Evolutionary conservation across 805 yeast genomes (phyloP), one percentile per base, ranked within the genome.

Genomic region (Saturnispora besseyi): DNA sequence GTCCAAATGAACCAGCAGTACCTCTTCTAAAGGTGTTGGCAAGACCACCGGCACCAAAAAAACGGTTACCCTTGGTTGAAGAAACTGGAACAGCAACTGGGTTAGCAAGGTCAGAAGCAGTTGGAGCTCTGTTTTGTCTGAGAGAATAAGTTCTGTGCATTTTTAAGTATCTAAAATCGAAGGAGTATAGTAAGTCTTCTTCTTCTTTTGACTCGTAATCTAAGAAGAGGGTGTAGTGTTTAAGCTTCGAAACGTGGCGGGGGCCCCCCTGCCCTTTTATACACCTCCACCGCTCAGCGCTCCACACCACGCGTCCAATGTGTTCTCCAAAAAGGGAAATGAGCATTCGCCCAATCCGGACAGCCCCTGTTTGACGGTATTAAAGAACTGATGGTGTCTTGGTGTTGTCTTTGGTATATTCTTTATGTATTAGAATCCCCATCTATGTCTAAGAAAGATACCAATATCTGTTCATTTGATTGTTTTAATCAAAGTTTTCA

Each of bases 131-230:
- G 49, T 77, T 70, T 54, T 81, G 75, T 79, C 91, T 82, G 64
- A 85, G 71, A 21, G 93, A 85, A 66, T 85, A 85, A 10, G 93
- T 85, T 80, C 88, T 82, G 73, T 85, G 89, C 91, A 85, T 84
- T 56, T 64, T 29, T 15, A 6, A 13, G 40, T 36, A 36, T 36
- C 15, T 24, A 36, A 18, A 10, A 21, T 34, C 10, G 37, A 34
- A 34, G 37, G 15, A 34, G 37, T 18, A 18, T 18, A 2, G 18
- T 18, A 18, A 18, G 18, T 18, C 18, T 18, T 26, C 29, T 26
- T 6, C 29, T 26, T 26, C 6, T 5, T 26, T 26, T 26, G 29
- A 26, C 29, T 26, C 3, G 9, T 26, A 26, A 26, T 26, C 29
- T 8, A 26, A 8, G 29, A 26, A 26, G 29, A 26, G 9, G 9